Base-by-base conservation (phyloP, 441 rosid genomes). In the Kokia cookei region DNA sequence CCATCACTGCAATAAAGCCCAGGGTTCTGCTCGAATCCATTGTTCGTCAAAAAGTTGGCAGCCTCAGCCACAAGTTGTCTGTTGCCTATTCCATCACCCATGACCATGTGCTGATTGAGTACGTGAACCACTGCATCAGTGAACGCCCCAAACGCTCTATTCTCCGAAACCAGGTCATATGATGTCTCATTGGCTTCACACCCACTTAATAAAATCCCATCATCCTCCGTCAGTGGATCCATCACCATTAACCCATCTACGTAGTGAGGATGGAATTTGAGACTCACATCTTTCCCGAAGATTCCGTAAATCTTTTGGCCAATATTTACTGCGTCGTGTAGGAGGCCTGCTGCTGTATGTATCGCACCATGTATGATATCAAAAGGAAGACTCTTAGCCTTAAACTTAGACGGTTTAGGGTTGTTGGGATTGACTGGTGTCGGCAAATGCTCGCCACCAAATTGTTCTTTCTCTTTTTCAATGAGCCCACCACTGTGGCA, bases 401-500 rank as follows among this genome's bases (percentile, higher is more conserved):
- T 13, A 1, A 0, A 4, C 14, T 48, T 48, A 48, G 3, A 5
- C 17, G 5, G 35, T 29, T 0, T 0, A 29, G 35, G 35, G 6
- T 0, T 48, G 35, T 29, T 0, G 5, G 35, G 5, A 29, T 4
- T 29, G 4, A 29, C 35, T 29, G 35, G 35, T 0, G 5, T 29
- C 35, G 0, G 4, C 5, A 29, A 3, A 29, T 4, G 35, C 35
- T 29, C 5, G 4, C 0, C 35, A 29, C 10, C 26, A 54, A 7
- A 0, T 2, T 54, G 91, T 76, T 89, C 87, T 62, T 87, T 87
- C 71, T 87, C 90, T 75, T 78, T 87, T 82, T 86, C 86, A 69
- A 87, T 84, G 5, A 87, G 88, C 54, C 88, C 89, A 5, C 91
- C 90, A 35, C 90, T 87, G 76, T 87, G 91, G 85, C 93, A 89